Evolutionary conservation across 2,329 filamentous ascomycete species (phyloP), one percentile per base, ranked within the genome.

Genomic region (Phyllosticta citriasiana): DNA sequence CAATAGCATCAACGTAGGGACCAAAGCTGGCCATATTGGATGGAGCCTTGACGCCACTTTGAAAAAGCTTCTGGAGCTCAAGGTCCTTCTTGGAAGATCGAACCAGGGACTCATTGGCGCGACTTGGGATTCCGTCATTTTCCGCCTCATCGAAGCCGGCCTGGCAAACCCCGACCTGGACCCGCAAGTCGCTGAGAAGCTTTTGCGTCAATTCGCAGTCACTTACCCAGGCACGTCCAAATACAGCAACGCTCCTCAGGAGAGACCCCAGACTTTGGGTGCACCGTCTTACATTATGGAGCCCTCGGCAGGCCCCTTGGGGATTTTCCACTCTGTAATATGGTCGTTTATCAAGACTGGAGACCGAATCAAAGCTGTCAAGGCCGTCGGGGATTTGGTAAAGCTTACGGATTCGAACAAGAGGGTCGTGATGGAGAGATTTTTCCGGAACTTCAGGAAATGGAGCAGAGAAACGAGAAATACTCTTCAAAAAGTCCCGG

Each of bases 81-180:
- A 76, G 63, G 47, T 53, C 9, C 70, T 79, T 35, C 67, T 79
- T 16, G 67, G 71, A 27, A 62, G 65, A 19, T 72, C 72, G 53
- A 69, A 71, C 22, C 64, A 78, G 33, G 74, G 73, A 57, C 66
- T 78, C 16, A 76, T 74, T 35, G 71, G 70, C 40, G 69, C 71
- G n/a, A 72, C 74, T 16, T 78, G 75, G 79, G 73, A 77, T 64
- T 72, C 76, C 14, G 67, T 79, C 57, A 69, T 82, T 35, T 70
- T 78, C n/a, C 80, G 82, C 30, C 69, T 84, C 25, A 56, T 74
- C 3, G 80, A 84, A 61, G 78, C 79, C 1, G 77, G 77, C 40
- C 75, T 73, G 22, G 66, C 82, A 16, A 68, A 76, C 6, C 70
- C 78, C 2, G 73, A 79, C 35, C 70, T 71, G 25, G 75, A 80